A percentile compares a stretch with the other conserved stretches of the same genome.
These are phyloP conservation scores for Diutina neorugosa DNA, from an alignment of 1,139 yeast species.

Conservation along the genomic window DNA sequence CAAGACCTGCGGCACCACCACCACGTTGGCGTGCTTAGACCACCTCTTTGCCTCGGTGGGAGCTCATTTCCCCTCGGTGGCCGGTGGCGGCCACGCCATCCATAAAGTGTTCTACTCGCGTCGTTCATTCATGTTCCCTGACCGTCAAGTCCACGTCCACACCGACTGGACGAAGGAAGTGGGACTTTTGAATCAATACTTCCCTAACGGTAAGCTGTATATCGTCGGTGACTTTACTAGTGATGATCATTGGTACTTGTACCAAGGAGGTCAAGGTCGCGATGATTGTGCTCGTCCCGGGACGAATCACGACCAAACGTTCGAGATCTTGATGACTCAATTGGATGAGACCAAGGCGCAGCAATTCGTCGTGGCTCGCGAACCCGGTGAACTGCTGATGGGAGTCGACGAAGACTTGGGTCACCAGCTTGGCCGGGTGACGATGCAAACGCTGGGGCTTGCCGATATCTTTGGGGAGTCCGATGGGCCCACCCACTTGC, in stretches of 20 bases:
- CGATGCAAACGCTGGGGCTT: conserved; percentile 50
- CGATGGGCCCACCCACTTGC: conserved; percentile 14
- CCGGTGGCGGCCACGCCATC: conserved; percentile 16
- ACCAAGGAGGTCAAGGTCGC: conserved; percentile 38
- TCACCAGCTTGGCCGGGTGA: conserved; percentile 58
- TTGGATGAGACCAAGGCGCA: conserved; percentile 47
- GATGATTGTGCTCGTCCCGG: conserved; percentile 7
- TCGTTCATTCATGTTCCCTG: conserved; percentile 88
- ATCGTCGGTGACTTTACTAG: conserved; percentile 66
- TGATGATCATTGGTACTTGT: conserved; percentile 86
- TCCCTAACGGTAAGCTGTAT: conserved; percentile 56
- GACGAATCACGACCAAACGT: conserved; percentile 49
- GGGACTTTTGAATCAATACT: conserved; percentile 48
- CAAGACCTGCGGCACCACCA: conserved; percentile 95
- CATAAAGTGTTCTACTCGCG: conserved; percentile 79
- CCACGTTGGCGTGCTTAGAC: conserved; percentile 69
- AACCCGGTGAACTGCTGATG: conserved; percentile 34
- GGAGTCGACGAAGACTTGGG: conserved; percentile 51
- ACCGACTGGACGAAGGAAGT: conserved; percentile 80
- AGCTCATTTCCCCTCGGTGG: background rate
- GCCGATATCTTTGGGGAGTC: conserved; percentile 36
- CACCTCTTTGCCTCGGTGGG: conserved; percentile 40
- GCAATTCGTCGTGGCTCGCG: conserved; percentile 48
- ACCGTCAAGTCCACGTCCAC: conserved; percentile 71
- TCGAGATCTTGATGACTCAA: conserved; percentile 89